Conservation (phyloP, 805 yeast genomes). For the Yamadazyma laniorum region DNA sequence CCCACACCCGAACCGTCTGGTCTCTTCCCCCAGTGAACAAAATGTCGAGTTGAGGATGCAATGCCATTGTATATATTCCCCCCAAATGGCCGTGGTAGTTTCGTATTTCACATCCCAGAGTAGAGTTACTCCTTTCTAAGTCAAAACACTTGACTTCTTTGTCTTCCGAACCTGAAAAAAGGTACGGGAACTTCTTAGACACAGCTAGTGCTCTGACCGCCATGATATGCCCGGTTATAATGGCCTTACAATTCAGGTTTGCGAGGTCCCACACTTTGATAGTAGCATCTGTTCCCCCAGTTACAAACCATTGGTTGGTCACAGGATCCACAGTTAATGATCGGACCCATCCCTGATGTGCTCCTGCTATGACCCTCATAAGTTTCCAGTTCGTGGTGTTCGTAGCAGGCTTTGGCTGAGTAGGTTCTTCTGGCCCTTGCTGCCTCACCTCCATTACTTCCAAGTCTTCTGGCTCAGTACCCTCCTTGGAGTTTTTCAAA, state of each 20-base stretch:
- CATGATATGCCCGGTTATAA: constrained; percentile 90
- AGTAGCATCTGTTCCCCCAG: constrained; percentile 87
- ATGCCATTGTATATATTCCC: constrained; percentile 77
- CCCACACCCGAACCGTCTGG: constrained; percentile 88
- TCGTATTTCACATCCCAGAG: constrained; percentile 52
- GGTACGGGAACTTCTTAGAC: constrained; percentile 76
- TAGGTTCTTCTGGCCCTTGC: background rate
- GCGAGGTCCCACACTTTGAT: constrained; percentile 92
- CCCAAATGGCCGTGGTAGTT: constrained; percentile 94
- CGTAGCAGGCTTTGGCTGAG: background rate
- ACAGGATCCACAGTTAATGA: constrained; percentile 76
- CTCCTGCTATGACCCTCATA: constrained; percentile 68
- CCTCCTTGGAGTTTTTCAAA: constrained; percentile 4
- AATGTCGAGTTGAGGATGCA: constrained; percentile 86
- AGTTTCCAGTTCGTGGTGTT: constrained; percentile 4
- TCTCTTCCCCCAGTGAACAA: constrained; percentile 89
- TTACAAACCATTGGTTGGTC: constrained; percentile 84
- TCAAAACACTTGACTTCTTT: constrained; percentile 95
- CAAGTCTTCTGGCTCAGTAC: background rate
- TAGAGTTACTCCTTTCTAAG: constrained; percentile 73
- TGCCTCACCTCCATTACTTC: background rate
- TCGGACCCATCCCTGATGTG: constrained; percentile 93
- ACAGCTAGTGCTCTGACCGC: constrained; percentile 75
- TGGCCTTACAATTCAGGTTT: constrained; percentile 61
- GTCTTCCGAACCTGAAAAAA: constrained; percentile 92